Conservation (phyloP, 2,329 filamentous ascomycete species). For the Penicillium capsulatum region DNA sequence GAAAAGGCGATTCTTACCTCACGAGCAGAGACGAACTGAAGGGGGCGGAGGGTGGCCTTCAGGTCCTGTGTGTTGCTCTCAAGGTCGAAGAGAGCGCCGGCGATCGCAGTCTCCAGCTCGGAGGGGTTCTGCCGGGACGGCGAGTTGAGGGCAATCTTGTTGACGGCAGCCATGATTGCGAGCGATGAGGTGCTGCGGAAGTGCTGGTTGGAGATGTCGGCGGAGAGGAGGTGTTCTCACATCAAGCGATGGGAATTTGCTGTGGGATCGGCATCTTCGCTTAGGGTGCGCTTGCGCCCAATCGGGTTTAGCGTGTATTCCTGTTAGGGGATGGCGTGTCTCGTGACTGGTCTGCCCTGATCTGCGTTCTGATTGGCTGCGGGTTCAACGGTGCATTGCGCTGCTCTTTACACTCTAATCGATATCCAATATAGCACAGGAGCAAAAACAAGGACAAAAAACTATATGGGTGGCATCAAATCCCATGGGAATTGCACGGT, state of each 20-base stretch:
- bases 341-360: slow-evolving; percentile 29
- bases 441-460: not conserved
- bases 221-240: slow-evolving; percentile 31
- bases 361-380: slow-evolving; percentile 16
- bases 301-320: slow-evolving; percentile 20
- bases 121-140: slow-evolving; percentile 92
- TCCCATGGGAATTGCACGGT: slow-evolving; percentile 17
- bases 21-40: slow-evolving; percentile 98
- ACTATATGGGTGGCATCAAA: slow-evolving; percentile 16
- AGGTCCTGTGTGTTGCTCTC: slow-evolving; percentile 99
- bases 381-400: not conserved
- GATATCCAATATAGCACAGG: slow-evolving; percentile 1
- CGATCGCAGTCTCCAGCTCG: slow-evolving; percentile 96
- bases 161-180: slow-evolving; percentile 70
- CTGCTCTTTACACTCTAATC: slow-evolving; percentile 3
- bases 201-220: slow-evolving; percentile 36
- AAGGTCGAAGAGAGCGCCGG: slow-evolving; percentile 95
- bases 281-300: slow-evolving; percentile 28
- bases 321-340: slow-evolving; percentile 26
- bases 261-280: slow-evolving; percentile 33
- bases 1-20: slow-evolving; percentile 69
- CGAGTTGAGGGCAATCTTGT: slow-evolving; percentile 99
- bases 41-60: slow-evolving; percentile 89
- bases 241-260: slow-evolving; percentile 31
- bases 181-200: slow-evolving; percentile 37